Base-by-base conservation (phyloP, 1,284 basidiomycete species). In the Ceratobasidium sp. region DNA sequence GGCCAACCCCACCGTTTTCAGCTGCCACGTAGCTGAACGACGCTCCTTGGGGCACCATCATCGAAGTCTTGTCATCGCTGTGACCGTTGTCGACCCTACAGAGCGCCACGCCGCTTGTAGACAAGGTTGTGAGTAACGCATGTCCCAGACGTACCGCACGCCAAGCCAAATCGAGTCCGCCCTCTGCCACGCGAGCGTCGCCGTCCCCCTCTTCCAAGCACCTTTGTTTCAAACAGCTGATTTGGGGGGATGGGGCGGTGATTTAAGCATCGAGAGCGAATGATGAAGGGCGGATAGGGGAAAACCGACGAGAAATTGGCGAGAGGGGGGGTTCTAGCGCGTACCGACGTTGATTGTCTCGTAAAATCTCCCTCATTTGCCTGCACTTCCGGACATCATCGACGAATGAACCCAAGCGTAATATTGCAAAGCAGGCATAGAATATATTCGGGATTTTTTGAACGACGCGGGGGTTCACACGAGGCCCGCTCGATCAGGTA, bases 401-500 rank as follows among this genome's bases (percentile, higher is more conserved):
- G 64, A 56, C 38, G 51, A 69, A 38, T 58, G 49, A 54, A 51
- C 36, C 48, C 48, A 53, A 66, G 51, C 3, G 48, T 54, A 54
- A 69, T 69, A 69, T 69, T 69, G 64, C 64, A 69, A 69, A 58
- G 64, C 33, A 69, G 40, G 64, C 38, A 56, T 69, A 69, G 53
- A 58, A 46, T 69, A 58, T 56, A 69, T 51, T 69, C 64, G 64
- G 64, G 64, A 69, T 69, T 69, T 69, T 69, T 56, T 18, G 63
- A 66, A 53, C 38, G 42, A 23, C 38, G 51, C 8, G 60, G 42
- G 40, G 16, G 38, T 69, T 69, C 64, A 69, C 64, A 69, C 64
- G 64, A 69, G 64, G 64, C 64, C 64, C 51, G 64, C 64, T 69
- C 64, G 64, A 69, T 69, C 64, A 56, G 64, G 64, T 69, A 69